These are phyloP conservation scores for Gyrodon lividus DNA, from an alignment of 768 basidiomycete genomes.

Conservation along the genomic window DNA sequence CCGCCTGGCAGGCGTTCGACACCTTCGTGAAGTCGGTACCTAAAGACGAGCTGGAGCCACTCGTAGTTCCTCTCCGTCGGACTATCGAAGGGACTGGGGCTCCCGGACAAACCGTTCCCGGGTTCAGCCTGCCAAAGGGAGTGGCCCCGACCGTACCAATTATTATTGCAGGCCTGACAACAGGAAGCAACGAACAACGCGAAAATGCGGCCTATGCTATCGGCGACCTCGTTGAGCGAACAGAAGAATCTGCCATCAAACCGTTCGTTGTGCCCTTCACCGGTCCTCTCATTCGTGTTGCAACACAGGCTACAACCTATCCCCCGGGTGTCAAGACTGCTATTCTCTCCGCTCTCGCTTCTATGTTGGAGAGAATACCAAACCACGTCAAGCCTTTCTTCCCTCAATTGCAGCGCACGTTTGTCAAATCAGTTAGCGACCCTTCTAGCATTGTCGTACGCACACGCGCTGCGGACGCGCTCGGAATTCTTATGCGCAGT, in stretches of 20 bases:
- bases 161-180: conserved; percentile 89
- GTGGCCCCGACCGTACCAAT: conserved; percentile 81
- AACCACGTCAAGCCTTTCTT: conserved; percentile 96
- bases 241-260: conserved; percentile 83
- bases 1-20: conserved; percentile 82
- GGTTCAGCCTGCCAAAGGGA: conserved; percentile 84
- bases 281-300: conserved; percentile 92
- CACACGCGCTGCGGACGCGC: conserved; percentile 75
- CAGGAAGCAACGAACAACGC: conserved; percentile 90
- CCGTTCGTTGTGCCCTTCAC: conserved; percentile 95
- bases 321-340: conserved; percentile 93
- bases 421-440: conserved; percentile 90
- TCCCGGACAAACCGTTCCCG: conserved; percentile 75
- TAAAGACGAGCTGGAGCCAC: conserved; percentile 89
- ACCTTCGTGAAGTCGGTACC: conserved; percentile 85
- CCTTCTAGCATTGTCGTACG: conserved; percentile 75
- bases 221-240: conserved; percentile 90
- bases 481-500: conserved; percentile 87
- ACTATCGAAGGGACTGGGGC: conserved; percentile 84
- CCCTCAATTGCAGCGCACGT: conserved; percentile 94
- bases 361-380: conserved; percentile 85
- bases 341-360: conserved; percentile 81
- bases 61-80: conserved; percentile 86
- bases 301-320: conserved; percentile 84
- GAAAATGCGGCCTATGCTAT: conserved; percentile 97